Evolutionary conservation across 768 basidiomycete genomes (phyloP).

Genomic region (Cantharellus anzutake): DNA sequence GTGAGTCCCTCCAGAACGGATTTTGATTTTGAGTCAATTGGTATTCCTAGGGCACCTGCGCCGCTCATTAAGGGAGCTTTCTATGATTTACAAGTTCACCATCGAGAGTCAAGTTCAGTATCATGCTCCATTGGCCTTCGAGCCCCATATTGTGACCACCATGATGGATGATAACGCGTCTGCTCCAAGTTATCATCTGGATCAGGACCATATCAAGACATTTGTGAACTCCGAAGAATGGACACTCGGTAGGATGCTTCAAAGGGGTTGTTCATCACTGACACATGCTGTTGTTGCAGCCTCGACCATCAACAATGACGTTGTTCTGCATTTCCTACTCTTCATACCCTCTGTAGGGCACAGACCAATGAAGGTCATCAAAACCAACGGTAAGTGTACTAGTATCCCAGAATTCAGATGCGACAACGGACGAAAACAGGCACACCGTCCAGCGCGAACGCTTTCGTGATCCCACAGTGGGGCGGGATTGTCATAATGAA

Average conservation of each 20-base stretch:
- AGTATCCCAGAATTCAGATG: neutral
- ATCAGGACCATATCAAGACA: constrained; percentile 68
- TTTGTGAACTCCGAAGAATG: constrained; percentile 96
- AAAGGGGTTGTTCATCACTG: too few relatives aligned
- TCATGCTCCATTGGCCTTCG: constrained; percentile 75
- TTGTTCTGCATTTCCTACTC: constrained; percentile 79
- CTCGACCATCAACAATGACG: constrained; percentile 82
- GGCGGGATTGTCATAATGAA: constrained; percentile 75
- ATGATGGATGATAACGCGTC: neutral
- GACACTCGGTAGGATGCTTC: constrained; percentile 50
- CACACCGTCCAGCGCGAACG: constrained; percentile 27
- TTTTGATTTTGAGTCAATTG: neutral
- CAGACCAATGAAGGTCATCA: constrained; percentile 49
- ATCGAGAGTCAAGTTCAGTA: constrained; percentile 90
- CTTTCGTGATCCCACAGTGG: constrained; percentile 89
- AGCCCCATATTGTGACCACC: constrained; percentile 21
- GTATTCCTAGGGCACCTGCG: constrained; percentile 38
- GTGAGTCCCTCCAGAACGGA: constrained; percentile 25
- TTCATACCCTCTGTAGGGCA: constrained; percentile 62
- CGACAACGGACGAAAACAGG: constrained; percentile 20
- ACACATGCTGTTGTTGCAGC: constrained; percentile 26
- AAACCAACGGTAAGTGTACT: constrained; percentile 26
- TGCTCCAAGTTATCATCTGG: constrained; percentile 30
- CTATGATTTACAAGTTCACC: constrained; percentile 69
- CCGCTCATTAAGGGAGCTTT: constrained; percentile 42